Base-by-base conservation (phyloP, 805 yeast species). In the Candida namnaoensis region DNA sequence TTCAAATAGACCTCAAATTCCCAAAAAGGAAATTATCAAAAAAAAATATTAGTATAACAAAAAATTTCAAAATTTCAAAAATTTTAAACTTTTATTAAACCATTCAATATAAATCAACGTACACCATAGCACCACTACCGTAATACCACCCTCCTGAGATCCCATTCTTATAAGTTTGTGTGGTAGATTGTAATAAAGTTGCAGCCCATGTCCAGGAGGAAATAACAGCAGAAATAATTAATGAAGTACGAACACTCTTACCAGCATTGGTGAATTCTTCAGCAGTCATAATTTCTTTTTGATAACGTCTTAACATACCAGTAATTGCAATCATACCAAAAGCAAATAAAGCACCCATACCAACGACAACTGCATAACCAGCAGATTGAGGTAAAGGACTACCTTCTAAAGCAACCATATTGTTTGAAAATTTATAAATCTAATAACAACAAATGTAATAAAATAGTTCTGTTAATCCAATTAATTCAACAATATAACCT, bases 161-260 rank as follows among this genome's bases (percentile, higher is more conserved):
- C 53, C 98, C 98, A 44, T 78, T 70, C 36, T 66, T 66, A 61
- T 85, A 88, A 23, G 86, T 86, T 58, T 83, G 88, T 19, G 95
- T 76, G 1, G 95, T 77, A 3, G 88, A 78, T 34, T 79, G 80
- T 30, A 85, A 66, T 38, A 85, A 63, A 2, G 95, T 85, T 4
- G 88, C 86, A n/a, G 85, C 85, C 88, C 88, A 82, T 9, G 96
- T 88, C 98, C 98, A 90, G 8, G 91, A 80, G 11, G 91, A 80
- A 8, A 88, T 96, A 28, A 90, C 96, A 7, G 96, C 95, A 7
- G 95, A 80, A 5, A 91, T 80, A 47, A 88, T 82, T 49, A 90
- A 68, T 38, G 93, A 93, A 0, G 91, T 80, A 52, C 82, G 84
- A 35, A 90, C 95, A 4, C 87, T 71, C 57, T 96, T 75, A 49